phyloP scores from a whole-genome alignment of 768 basidiomycete species.

The Gyrodon lividus region DNA sequence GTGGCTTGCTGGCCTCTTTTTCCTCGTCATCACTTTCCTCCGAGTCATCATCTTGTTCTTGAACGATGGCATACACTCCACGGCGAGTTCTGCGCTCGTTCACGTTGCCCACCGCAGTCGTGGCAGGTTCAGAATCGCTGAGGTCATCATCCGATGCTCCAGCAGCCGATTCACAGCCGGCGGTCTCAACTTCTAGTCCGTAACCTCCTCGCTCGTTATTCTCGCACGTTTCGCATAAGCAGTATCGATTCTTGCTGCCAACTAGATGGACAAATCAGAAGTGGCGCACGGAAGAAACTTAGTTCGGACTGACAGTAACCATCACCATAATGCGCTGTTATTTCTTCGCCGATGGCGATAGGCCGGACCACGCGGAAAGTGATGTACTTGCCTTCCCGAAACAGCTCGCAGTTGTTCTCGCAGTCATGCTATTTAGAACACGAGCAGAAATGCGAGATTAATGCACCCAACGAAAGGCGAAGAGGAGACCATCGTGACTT shows the following conservation, averaged over 20 bases:
- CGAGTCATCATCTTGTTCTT: conserved; percentile 56
- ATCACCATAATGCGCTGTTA: conserved; percentile 88
- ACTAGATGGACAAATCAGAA: conserved; percentile 44
- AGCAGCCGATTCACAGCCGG: conserved; percentile 48
- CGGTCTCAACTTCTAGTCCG: conserved; percentile 48
- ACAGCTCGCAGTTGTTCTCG: conserved; percentile 84
- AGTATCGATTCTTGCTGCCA: conserved; percentile 68
- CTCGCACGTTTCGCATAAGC: conserved; percentile 87
- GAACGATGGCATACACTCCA: conserved; percentile 74
- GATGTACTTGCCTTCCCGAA: conserved; percentile 86
- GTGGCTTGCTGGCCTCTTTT: conserved; percentile 46
- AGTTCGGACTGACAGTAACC: conserved; percentile 71
- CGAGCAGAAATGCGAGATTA: background rate
- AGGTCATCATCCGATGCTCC: conserved; percentile 33
- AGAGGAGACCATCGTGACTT: conserved; percentile 33
- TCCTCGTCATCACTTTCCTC: conserved; percentile 61
- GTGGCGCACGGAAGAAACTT: conserved; percentile 19
- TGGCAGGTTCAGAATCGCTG: conserved; percentile 43
- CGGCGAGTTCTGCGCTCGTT: conserved; percentile 80
- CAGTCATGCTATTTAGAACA: conserved; percentile 71
- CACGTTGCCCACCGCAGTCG: conserved; percentile 55
- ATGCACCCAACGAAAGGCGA: conserved; percentile 1
- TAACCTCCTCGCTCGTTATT: conserved; percentile 74
- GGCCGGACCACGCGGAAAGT: conserved; percentile 81
- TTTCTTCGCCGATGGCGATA: conserved; percentile 80